phyloP scores from a whole-genome alignment of 257 asterid genomes.

The Rauvolfia tetraphylla region DNA sequence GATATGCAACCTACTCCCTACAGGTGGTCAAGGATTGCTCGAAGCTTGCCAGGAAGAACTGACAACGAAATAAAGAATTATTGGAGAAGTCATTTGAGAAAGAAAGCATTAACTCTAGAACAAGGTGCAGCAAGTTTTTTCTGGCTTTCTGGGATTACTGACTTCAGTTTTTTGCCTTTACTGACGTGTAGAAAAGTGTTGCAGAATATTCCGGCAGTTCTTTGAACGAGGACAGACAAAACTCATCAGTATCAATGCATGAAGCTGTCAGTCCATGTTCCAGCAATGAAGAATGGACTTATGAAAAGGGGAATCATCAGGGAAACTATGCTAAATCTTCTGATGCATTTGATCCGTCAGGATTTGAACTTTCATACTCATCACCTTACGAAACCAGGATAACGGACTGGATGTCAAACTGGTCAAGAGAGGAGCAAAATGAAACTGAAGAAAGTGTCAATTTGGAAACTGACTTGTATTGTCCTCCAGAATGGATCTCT shows the following conservation, averaged over 20 bases:
- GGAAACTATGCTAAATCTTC: slow-evolving; percentile 18
- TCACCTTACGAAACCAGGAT: slow-evolving; percentile 27
- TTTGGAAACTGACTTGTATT: neutral
- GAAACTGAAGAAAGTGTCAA: neutral
- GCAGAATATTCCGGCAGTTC: slow-evolving; percentile 15
- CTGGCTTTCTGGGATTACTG: neutral
- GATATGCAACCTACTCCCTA: slow-evolving; percentile 12
- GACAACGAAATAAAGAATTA: slow-evolving; percentile 80
- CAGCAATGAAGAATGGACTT: slow-evolving; percentile 8
- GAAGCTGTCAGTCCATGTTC: slow-evolving; percentile 18
- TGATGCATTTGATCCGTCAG: slow-evolving; percentile 15
- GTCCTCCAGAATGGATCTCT: slow-evolving; percentile 5
- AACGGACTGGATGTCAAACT: slow-evolving; percentile 27
- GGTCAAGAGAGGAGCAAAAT: neutral
- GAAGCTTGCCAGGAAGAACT: slow-evolving; percentile 69
- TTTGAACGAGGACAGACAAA: neutral
- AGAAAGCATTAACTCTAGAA: slow-evolving; percentile 22
- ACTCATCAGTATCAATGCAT: neutral
- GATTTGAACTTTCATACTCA: slow-evolving; percentile 16
- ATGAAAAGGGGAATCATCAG: slow-evolving; percentile 2
- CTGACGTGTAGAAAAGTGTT: neutral
- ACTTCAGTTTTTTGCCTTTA: neutral
- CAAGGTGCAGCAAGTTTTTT: neutral
- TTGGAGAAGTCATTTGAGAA: slow-evolving; percentile 63
- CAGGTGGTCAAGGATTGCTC: slow-evolving; percentile 81